Evolutionary conservation across 768 basidiomycete species (phyloP).

Genomic region (Xerocomellus chrysenteron): DNA sequence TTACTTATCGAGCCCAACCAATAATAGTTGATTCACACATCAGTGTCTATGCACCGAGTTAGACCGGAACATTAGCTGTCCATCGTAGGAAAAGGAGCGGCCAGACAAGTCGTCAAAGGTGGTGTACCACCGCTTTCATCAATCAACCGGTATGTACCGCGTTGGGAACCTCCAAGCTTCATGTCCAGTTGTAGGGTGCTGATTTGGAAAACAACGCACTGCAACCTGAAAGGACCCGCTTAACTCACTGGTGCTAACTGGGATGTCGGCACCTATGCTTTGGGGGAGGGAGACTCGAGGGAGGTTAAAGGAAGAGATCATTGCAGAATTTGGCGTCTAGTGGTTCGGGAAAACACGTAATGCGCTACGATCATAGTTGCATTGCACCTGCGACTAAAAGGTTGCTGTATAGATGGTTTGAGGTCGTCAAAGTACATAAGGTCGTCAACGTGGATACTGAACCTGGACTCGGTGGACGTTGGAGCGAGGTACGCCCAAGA

Average conservation of each 20-base stretch:
- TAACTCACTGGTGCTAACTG: not conserved
- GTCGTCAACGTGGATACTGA: slow-evolving; percentile 21
- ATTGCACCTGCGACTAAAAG: slow-evolving; percentile 8
- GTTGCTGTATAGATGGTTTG: slow-evolving; percentile 5
- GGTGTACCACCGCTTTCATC: not conserved
- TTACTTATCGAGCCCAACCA: not conserved
- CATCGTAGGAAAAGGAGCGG: no score
- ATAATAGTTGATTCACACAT: not conserved
- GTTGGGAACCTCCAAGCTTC: no score
- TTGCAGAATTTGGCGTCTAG: slow-evolving; percentile 1
- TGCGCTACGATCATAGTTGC: slow-evolving; percentile 8
- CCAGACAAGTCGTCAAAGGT: not conserved
- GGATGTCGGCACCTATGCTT: no score
- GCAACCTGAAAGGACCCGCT: not conserved
- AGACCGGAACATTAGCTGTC: not conserved
- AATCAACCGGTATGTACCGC: not conserved
- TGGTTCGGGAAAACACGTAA: slow-evolving; percentile 3
- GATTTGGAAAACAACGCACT: not conserved
- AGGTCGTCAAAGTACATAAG: slow-evolving; percentile 29
- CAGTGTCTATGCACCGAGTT: not conserved
- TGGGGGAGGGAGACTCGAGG: not conserved
- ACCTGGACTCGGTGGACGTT: slow-evolving; percentile 13
- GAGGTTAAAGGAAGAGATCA: not conserved
- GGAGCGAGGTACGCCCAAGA: slow-evolving; percentile 13
- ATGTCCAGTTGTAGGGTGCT: not conserved